These are phyloP conservation scores for Naganishia sp. DNA, from an alignment of 1,284 basidiomycete genomes.

Conservation along the genomic window DNA sequence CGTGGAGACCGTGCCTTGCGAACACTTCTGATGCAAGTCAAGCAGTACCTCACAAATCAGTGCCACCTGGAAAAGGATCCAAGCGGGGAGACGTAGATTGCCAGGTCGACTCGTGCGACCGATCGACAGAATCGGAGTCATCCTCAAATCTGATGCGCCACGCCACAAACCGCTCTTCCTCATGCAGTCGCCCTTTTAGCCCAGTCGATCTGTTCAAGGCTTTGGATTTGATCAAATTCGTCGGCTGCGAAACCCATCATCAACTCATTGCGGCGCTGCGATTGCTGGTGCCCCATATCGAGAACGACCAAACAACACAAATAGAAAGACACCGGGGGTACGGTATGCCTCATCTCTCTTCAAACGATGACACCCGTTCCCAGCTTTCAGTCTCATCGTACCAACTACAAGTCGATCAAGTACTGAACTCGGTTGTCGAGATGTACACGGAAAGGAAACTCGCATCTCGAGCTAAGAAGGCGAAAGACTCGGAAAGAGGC, in stretches of 20 bases:
- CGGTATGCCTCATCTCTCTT: neutral
- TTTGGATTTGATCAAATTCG: slow-evolving; percentile 11
- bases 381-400: too few relatives aligned
- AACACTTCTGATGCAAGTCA: too few relatives aligned
- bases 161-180: neutral
- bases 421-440: neutral
- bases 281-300: slow-evolving; percentile 1
- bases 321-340: neutral
- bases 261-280: slow-evolving; percentile 10
- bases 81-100: too few relatives aligned
- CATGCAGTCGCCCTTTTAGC: neutral
- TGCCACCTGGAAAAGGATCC: too few relatives aligned
- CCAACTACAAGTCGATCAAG: neutral
- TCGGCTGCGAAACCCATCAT: slow-evolving; percentile 11
- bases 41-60: too few relatives aligned
- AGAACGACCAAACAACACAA: neutral
- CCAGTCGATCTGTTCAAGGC: neutral
- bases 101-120: too few relatives aligned
- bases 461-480: neutral
- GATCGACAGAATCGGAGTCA: too few relatives aligned
- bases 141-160: neutral
- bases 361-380: neutral
- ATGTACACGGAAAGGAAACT: slow-evolving; percentile 8
- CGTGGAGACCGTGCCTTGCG: too few relatives aligned
- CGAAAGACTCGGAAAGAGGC: neutral